Evolutionary conservation across 768 basidiomycete genomes (phyloP).

Genomic region (Trametes gibbosa): DNA sequence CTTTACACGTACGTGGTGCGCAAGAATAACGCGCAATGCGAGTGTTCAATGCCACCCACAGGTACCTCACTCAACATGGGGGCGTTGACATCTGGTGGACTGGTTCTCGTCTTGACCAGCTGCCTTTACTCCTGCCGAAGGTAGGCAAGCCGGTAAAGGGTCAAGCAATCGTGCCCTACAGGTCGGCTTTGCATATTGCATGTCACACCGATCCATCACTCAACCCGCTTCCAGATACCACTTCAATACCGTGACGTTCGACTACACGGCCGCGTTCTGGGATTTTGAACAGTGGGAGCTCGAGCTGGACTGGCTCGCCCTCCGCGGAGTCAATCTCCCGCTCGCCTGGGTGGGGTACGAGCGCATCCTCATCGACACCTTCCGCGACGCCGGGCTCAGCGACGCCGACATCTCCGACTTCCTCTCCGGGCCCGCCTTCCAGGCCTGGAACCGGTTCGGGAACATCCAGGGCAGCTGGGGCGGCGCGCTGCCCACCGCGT

Average conservation of each 20-base stretch:
- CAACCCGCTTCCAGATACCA: slow-evolving; percentile 26
- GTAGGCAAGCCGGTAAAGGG: slow-evolving; percentile 32
- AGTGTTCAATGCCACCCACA: slow-evolving; percentile 2
- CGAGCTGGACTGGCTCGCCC: slow-evolving; percentile 42
- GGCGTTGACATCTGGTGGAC: slow-evolving; percentile 45
- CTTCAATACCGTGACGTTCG: slow-evolving; percentile 44
- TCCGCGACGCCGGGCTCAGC: slow-evolving; percentile 37
- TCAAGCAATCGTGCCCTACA: slow-evolving; percentile 36
- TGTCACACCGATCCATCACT: not conserved
- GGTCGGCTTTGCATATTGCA: slow-evolving; percentile 17
- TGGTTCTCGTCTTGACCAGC: slow-evolving; percentile 36
- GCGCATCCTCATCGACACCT: slow-evolving; percentile 34
- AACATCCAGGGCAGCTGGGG: slow-evolving; percentile 43
- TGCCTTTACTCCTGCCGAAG: slow-evolving; percentile 31
- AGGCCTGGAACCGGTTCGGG: slow-evolving; percentile 43
- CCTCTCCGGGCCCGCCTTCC: slow-evolving; percentile 40
- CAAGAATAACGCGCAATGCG: not conserved
- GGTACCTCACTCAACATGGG: slow-evolving; percentile 37
- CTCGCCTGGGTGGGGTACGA: slow-evolving; percentile 44
- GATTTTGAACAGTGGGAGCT: slow-evolving; percentile 38
- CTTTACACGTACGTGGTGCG: slow-evolving; percentile 34
- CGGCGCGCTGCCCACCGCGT: slow-evolving; percentile 34
- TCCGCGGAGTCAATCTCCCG: slow-evolving; percentile 41
- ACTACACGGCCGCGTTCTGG: slow-evolving; percentile 41
- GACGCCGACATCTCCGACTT: slow-evolving; percentile 36